Evolutionary conservation across 164 flowering plant genomes (phyloP).

Genomic region (Vitis cinerea): DNA sequence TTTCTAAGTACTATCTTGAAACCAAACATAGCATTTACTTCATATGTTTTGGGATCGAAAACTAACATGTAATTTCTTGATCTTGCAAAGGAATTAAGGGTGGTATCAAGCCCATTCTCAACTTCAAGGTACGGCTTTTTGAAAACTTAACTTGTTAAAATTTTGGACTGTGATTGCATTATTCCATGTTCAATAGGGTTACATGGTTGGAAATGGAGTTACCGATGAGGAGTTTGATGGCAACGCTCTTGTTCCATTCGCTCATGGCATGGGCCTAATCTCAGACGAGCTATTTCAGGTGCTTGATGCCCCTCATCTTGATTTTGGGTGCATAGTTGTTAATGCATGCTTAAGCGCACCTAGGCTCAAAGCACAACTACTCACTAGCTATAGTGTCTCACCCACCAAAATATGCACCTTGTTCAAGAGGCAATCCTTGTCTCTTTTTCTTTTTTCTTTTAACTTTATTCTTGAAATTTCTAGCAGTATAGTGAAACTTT

Average conservation of each 20-base stretch:
- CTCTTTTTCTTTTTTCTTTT: too few species aligned
- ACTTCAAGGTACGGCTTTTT: slow-evolving; percentile 60
- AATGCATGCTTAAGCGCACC: not conserved
- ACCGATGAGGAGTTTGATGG: slow-evolving; percentile 69
- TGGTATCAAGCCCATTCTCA: slow-evolving; percentile 60
- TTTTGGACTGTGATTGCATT: not conserved
- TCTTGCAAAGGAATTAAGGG: slow-evolving; percentile 55
- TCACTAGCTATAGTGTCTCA: too few species aligned
- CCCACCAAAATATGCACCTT: too few species aligned
- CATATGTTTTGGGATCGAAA: not conserved
- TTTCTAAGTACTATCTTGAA: too few species aligned
- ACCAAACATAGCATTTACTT: too few species aligned
- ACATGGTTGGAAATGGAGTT: slow-evolving; percentile 88
- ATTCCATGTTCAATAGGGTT: slow-evolving; percentile 47
- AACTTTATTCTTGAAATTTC: too few species aligned
- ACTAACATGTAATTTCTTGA: not conserved
- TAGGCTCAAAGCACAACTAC: too few species aligned
- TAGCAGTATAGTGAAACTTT: too few species aligned
- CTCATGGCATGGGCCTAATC: slow-evolving; percentile 93
- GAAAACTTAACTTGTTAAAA: not conserved
- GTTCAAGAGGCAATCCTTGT: too few species aligned
- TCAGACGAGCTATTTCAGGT: slow-evolving; percentile 73
- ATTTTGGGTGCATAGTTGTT: not conserved
- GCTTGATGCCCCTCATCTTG: slow-evolving; percentile 7
- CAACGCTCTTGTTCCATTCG: slow-evolving; percentile 89